Base-by-base conservation (phyloP, 352 stramenopile species). In the Globisporangium barbulae region DNA sequence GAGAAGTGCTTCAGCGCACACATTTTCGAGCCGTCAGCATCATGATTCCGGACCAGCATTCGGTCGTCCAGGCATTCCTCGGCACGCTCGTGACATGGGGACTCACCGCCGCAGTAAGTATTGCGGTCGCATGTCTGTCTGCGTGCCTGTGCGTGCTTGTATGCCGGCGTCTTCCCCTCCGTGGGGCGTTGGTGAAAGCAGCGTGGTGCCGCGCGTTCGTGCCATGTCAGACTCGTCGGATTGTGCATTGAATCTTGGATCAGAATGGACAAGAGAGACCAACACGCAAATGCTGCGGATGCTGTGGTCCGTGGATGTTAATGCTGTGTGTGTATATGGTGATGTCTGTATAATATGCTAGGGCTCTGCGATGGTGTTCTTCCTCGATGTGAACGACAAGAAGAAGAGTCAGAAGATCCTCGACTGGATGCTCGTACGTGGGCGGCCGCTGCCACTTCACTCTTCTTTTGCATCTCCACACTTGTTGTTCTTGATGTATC, bases 51-150 rank as follows among this genome's bases (percentile, higher is more conserved):
- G 81, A 85, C 45, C 71, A 83, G 22, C 79, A 93, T 65, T 81
- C 88, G 5, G 76, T 96, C 30, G 39, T 89, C 42, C 85, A 96
- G 70, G 88, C 88, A 59, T 77, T 94, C 52, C 73, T 94, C 12
- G 88, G 88, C 62, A 94, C 88, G 54, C 65, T 94, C 62, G 65
- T 94, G 31, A 96, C 88, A 28, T 96, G 88, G 88, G 85, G 81
- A 3, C 79, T 96, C 68, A 96, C 88, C 1, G 87, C 87, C 33
- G 59, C 87, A 53, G 83, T 91, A 71, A 65, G 71, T 67, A 5
- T 15, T 57, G 5, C 5, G 2, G 3, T 2, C 49, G 9, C 19
- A 17, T 6, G 9, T 1, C 15, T 17, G 22, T 22, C 0, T 53
- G 8, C 45, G 10, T 35, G 44, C 19, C 47, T 17, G 19, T 21